Evolutionary conservation across 164 flowering plant species (phyloP), one percentile per base, ranked within the genome.

Genomic region (Santalum album): DNA sequence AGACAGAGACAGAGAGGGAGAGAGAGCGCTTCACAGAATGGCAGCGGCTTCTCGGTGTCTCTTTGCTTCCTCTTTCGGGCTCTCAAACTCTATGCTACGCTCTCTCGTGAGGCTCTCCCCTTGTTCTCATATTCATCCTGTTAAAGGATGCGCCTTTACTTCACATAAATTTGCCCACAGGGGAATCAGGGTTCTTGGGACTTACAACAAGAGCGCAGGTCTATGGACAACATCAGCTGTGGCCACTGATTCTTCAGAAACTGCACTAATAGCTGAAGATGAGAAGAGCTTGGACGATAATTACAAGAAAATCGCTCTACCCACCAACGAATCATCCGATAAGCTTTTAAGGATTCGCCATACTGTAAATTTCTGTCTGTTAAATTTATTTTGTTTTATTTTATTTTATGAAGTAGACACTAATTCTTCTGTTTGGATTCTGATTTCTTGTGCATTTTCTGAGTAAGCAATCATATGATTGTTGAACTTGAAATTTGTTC

Each of bases 241-340:
- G 6, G 75, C 73, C 29, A 59, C 74, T 6, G 78, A 69, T 20
- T 67, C 69, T 5, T 21, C 73, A 3, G 61, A 58, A 56, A 25
- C 72, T 16, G 40, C 38, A 21, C 11, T 22, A 0, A 49, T 35
- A 14, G 5, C 40, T 4, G 53, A 53, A 29, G 65, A 43, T 25
- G 58, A 25, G 44, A 24, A 25, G 49, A 29, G 34, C 34, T 35
- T 24, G 12, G 68, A 51, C n/a, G 59, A 57, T 34, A 18, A 61
- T 6, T 25, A 55, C 1, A 65, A 72, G 29, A 78, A 46, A 55
- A 51, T 86, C n/a, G 65, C 71, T 24, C 84, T 90, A 57, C 97
- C 97, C 25, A 83, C 96, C n/a, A 85, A 85, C 42, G 78, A 77
- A 0, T 81, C 94, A 1, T 87, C 96, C 1, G 76, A 75, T 60